phyloP scores from a whole-genome alignment of 352 stramenopile genomes.

The Phytophthora kernoviae region DNA sequence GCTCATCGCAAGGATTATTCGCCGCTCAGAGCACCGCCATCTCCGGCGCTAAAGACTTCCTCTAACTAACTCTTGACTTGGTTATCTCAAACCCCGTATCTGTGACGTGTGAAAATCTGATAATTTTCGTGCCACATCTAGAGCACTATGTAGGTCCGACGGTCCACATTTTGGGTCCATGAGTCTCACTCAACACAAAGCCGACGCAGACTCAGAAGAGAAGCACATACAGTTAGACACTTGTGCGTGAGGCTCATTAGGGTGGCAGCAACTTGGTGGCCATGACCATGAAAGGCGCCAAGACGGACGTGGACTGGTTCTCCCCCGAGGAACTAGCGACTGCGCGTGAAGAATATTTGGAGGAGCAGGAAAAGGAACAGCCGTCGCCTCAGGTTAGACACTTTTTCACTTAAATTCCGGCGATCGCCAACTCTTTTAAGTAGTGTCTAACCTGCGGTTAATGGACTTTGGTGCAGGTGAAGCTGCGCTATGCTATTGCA shows the following conservation, averaged over 20 bases:
- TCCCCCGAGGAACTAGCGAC: slow-evolving; percentile 75
- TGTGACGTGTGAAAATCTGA: slow-evolving; percentile 14
- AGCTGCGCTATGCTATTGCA: slow-evolving; percentile 72
- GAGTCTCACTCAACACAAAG: slow-evolving; percentile 23
- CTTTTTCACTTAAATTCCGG: slow-evolving; percentile 9
- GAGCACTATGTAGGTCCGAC: too few relatives aligned
- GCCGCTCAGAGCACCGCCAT: slow-evolving; percentile 5
- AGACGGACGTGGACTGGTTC: slow-evolving; percentile 64
- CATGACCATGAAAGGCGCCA: slow-evolving; percentile 39
- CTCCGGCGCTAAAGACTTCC: slow-evolving; percentile 6
- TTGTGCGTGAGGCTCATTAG: background rate
- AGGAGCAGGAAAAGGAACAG: slow-evolving; percentile 78
- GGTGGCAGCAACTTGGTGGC: slow-evolving; percentile 14
- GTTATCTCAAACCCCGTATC: background rate
- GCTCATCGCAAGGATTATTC: slow-evolving; percentile 56
- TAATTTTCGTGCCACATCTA: background rate
- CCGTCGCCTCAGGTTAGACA: slow-evolving; percentile 55
- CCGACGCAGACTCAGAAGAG: slow-evolving; percentile 1
- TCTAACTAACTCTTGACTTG: background rate
- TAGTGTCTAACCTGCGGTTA: background rate
- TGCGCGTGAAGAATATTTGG: slow-evolving; percentile 75
- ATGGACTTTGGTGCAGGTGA: slow-evolving; percentile 45
- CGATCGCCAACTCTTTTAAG: background rate
- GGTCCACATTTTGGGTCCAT: background rate
- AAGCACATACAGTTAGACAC: slow-evolving; percentile 15